A percentile compares a stretch with the other conserved stretches of the same genome.
phyloP scores from a whole-genome alignment of 768 basidiomycete species.

The Agrocybe pediades region DNA sequence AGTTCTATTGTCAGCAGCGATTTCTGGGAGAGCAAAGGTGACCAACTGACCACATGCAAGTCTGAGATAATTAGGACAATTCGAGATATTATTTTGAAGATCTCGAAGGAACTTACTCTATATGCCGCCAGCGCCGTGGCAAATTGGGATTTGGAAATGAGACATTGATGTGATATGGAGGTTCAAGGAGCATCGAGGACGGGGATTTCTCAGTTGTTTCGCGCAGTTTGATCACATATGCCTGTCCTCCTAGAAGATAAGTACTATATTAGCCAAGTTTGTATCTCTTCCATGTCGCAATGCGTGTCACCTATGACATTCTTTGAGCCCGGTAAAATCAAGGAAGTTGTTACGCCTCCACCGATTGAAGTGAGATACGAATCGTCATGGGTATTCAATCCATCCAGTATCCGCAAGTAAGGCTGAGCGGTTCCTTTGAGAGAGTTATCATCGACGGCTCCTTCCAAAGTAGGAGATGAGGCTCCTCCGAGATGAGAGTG shows the following conservation, averaged over 20 bases:
- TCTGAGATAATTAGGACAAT: conserved; percentile 33
- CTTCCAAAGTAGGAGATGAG: conserved; percentile 51
- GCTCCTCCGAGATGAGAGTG: conserved; percentile 69
- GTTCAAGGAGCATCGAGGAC: conserved; percentile 75
- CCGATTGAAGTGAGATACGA: conserved; percentile 69
- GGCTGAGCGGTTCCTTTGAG: conserved; percentile 45
- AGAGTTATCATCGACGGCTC: conserved; percentile 59
- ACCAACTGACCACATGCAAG: conserved; percentile 55
- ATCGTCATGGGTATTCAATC: conserved; percentile 79
- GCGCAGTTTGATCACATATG: conserved; percentile 70
- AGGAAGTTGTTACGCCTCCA: conserved; percentile 78
- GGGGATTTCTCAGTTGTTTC: conserved; percentile 71
- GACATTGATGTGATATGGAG: conserved; percentile 62
- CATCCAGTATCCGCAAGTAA: conserved; percentile 78
- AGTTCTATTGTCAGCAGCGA: background rate
- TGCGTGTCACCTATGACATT: conserved; percentile 55
- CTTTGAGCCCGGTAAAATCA: conserved; percentile 75
- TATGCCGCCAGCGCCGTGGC: conserved; percentile 70
- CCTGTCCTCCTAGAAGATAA: conserved; percentile 22
- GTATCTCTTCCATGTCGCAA: too few relatives aligned
- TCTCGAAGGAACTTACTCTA: conserved; percentile 51
- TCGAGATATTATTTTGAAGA: background rate
- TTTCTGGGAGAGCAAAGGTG: background rate
- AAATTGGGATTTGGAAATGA: conserved; percentile 44
- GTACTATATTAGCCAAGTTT: background rate